Evolutionary conservation across 1,284 basidiomycete species (phyloP), one percentile per base, ranked within the genome.

Genomic region (Cryptococcus sp.): DNA sequence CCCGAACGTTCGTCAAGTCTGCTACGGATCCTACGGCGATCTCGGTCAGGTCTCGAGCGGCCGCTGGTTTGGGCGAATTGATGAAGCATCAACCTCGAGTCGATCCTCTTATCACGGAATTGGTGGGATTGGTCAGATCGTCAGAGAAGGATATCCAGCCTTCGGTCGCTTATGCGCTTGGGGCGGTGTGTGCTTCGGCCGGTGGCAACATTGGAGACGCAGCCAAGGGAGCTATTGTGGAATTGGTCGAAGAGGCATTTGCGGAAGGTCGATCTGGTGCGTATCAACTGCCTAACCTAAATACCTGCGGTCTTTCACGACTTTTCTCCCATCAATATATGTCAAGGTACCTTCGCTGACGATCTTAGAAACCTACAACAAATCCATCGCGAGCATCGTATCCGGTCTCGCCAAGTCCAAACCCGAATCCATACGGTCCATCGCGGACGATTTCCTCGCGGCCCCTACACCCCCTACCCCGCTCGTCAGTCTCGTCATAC

Each of bases 1-100:
- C 97, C 68, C 81, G 94, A 34, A 97, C 92, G 0, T 98, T 98
- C 67, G 86, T 97, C 72, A 98, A 98, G 75, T 89, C 90, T 33
- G 80, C 87, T 0, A 81, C 84, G 51, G 94, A 98, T 69, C 74
- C 85, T 1, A 80, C 85, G 1, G 88, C 87, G 58, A 75, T 80
- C 2, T 83, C 81, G 18, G 91, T 98, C 24, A 83, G 94, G 44
- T 84, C 76, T 52, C 83, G 82, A 46, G 93, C 92, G 0, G 89
- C 84, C 0, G 78, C 83, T 25, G 93, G 87, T 24, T 78, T 98
- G 0, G 93, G 92, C 21, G 80, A 84, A n/a, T 77, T 98, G 66
- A 97, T 98, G 92, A 83, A 82, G 60, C 84, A 83, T 66, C 91
- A 94, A 68, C 70, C 73, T 41, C 75, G 76, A 48, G 75, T 77